Evolutionary conservation across 768 basidiomycete species (phyloP).

Genomic region (Mrakia frigida): DNA sequence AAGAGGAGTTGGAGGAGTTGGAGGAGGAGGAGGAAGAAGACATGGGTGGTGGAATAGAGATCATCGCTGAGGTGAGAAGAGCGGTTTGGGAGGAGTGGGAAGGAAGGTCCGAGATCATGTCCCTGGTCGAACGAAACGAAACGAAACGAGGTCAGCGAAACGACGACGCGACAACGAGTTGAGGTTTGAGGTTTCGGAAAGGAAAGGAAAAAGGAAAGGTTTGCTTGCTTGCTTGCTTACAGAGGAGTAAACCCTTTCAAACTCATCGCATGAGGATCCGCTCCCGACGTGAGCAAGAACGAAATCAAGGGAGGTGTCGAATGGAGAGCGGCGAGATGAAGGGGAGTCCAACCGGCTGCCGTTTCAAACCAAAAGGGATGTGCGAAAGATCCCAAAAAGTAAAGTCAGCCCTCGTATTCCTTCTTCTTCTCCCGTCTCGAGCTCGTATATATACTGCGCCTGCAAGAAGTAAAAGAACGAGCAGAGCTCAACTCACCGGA

Average conservation of each 20-base stretch:
- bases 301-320: constrained; percentile 87
- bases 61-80: constrained; percentile 30
- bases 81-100: constrained; percentile 13
- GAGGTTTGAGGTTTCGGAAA: too few relatives aligned
- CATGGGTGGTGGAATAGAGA: constrained; percentile 4
- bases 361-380: not conserved
- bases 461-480: not conserved
- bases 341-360: constrained; percentile 86
- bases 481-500: not conserved
- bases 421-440: too few relatives aligned
- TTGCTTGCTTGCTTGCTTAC: too few relatives aligned
- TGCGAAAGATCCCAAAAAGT: not conserved
- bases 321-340: constrained; percentile 84
- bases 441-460: not conserved
- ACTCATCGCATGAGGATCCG: constrained; percentile 72
- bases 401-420: not conserved
- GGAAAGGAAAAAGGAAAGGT: too few relatives aligned
- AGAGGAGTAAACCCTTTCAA: constrained; percentile 74
- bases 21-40: not conserved
- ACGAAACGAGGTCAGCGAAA: not conserved
- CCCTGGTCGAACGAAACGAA: constrained; percentile 9
- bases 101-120: constrained; percentile 28
- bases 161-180: not conserved
- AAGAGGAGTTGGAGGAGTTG: constrained; percentile 6
- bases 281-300: constrained; percentile 85